Evolutionary conservation across 208 protist species (phyloP).

Genomic region (Tritrichomonas foetus): DNA sequence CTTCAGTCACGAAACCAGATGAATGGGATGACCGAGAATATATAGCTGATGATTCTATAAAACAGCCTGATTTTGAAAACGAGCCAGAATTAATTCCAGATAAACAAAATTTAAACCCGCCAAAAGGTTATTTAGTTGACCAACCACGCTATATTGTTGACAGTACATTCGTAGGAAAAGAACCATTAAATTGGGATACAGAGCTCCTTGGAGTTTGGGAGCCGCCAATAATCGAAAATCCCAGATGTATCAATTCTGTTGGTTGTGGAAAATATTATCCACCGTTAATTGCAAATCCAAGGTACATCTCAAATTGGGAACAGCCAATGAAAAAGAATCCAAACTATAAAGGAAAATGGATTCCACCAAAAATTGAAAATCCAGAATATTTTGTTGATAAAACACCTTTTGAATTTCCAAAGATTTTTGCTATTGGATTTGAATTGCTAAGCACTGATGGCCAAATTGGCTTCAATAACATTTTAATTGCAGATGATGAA

Average conservation of each 20-base stretch:
- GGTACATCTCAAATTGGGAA: slow-evolving; percentile 53
- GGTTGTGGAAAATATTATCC: slow-evolving; percentile 42
- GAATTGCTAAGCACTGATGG: background rate
- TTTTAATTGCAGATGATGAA: background rate
- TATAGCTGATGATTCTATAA: slow-evolving; percentile 55
- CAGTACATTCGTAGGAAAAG: background rate
- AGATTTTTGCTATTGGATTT: background rate
- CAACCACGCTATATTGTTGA: slow-evolving; percentile 48
- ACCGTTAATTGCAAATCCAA: slow-evolving; percentile 54
- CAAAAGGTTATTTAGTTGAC: slow-evolving; percentile 48
- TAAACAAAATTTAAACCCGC: slow-evolving; percentile 51
- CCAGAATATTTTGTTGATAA: slow-evolving; percentile 51
- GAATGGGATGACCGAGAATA: slow-evolving; percentile 61
- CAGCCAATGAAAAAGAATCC: slow-evolving; percentile 51
- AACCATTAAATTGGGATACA: slow-evolving; percentile 54
- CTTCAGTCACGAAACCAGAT: slow-evolving; percentile 52
- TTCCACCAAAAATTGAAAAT: slow-evolving; percentile 51
- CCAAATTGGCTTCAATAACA: background rate
- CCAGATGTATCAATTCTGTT: slow-evolving; percentile 2
- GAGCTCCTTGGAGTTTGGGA: slow-evolving; percentile 57
- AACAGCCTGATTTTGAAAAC: slow-evolving; percentile 47
- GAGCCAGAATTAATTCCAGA: slow-evolving; percentile 44
- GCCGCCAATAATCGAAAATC: slow-evolving; percentile 50
- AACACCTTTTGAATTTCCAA: background rate
- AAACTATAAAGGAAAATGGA: slow-evolving; percentile 56